phyloP scores from a whole-genome alignment of 129 eudicot species.

The Silybum marianum region DNA sequence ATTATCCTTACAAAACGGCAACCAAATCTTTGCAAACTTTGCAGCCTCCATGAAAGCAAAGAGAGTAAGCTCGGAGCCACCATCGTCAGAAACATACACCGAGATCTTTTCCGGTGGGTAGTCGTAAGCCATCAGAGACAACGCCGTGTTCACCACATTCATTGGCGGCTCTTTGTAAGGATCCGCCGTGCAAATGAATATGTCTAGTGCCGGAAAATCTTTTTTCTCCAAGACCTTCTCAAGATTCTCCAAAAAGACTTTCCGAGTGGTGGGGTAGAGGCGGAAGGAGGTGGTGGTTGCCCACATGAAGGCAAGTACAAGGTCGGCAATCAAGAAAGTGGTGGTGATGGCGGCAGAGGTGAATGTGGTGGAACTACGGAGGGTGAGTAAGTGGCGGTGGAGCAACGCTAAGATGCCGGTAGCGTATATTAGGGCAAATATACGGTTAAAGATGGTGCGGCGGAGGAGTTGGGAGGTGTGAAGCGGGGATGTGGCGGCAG shows the following conservation, averaged over 20 bases:
- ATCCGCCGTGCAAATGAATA: constrained; percentile 80
- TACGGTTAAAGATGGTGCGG: constrained; percentile 46
- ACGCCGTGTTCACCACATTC: constrained; percentile 56
- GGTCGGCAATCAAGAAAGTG: constrained; percentile 45
- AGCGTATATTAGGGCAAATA: constrained; percentile 44
- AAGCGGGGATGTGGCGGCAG: constrained; percentile 10
- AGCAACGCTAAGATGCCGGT: not conserved
- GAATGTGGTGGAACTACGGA: constrained; percentile 33
- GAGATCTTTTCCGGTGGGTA: constrained; percentile 78
- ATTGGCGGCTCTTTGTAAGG: constrained; percentile 71
- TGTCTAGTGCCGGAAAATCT: constrained; percentile 57
- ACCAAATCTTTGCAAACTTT: constrained; percentile 64
- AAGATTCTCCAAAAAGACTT: constrained; percentile 48
- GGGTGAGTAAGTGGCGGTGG: constrained; percentile 32
- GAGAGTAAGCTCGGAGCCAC: constrained; percentile 68
- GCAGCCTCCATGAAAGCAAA: constrained; percentile 86
- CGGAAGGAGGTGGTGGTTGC: constrained; percentile 48
- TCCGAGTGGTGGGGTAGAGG: constrained; percentile 44
- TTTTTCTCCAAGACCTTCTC: constrained; percentile 16
- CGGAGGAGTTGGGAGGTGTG: constrained; percentile 39
- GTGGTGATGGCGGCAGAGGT: constrained; percentile 28
- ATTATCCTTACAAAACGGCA: constrained; percentile 71
- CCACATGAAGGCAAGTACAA: constrained; percentile 55
- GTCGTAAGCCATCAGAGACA: constrained; percentile 73
- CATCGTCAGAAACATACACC: constrained; percentile 91